phyloP scores from a whole-genome alignment of 83 land plant genomes.

The Picea engelmannii region DNA sequence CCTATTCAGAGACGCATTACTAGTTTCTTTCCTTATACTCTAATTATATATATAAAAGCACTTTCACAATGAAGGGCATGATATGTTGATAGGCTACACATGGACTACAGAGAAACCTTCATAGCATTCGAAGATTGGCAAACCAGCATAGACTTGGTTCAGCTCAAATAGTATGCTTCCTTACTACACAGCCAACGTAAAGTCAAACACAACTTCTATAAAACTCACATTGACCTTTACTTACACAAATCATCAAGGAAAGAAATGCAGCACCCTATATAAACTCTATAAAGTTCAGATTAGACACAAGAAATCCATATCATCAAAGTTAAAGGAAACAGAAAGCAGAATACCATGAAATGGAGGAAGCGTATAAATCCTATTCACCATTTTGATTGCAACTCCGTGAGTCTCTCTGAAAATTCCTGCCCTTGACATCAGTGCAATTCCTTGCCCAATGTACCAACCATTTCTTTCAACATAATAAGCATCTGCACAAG shows the following conservation, averaged over 20 bases:
- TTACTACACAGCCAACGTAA: background rate
- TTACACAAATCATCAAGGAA: background rate
- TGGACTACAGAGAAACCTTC: background rate
- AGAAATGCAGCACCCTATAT: background rate
- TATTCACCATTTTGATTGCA: slow-evolving; percentile 54
- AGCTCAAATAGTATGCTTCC: background rate
- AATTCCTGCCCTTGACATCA: slow-evolving; percentile 55
- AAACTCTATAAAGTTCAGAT: background rate
- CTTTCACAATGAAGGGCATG: background rate
- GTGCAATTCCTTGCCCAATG: slow-evolving; percentile 63
- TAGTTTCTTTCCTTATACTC: too few species aligned
- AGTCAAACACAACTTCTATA: background rate
- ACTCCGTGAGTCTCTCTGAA: slow-evolving; percentile 57
- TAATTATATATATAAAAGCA: too few species aligned
- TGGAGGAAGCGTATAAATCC: slow-evolving; percentile 61
- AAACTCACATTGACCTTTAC: background rate
- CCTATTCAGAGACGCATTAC: too few species aligned
- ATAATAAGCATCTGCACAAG: slow-evolving; percentile 49
- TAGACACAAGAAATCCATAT: background rate
- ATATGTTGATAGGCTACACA: background rate
- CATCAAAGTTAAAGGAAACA: slow-evolving; percentile 5
- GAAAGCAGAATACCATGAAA: slow-evolving; percentile 41
- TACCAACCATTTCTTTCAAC: slow-evolving; percentile 55
- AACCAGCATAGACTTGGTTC: background rate
- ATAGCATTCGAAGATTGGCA: background rate